Conservation (phyloP, 768 basidiomycete genomes). For the Lactifluus subvellereus region DNA sequence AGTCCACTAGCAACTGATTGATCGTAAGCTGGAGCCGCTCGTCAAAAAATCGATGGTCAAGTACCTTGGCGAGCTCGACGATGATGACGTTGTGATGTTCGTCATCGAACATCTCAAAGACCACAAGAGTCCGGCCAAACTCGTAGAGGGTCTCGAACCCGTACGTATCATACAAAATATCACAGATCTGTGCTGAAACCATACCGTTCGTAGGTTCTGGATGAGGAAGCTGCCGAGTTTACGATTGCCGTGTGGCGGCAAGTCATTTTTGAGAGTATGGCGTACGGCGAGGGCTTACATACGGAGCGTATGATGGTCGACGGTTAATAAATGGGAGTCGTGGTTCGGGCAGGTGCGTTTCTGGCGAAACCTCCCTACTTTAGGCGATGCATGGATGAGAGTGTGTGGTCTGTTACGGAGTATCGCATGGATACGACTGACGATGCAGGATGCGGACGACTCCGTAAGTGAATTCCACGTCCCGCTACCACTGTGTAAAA, state of each 20-base stretch:
- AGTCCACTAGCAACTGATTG: conserved; percentile 57
- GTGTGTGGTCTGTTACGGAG: conserved; percentile 14
- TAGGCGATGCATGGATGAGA: conserved; percentile 3
- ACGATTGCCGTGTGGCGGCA: conserved; percentile 82
- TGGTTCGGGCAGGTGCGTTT: conserved; percentile 26
- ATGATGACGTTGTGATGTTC: conserved; percentile 92
- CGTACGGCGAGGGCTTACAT: conserved; percentile 82
- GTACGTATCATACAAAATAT: conserved; percentile 43
- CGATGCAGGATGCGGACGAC: conserved; percentile 12
- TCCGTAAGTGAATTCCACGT: conserved; percentile 17
- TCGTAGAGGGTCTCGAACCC: conserved; percentile 86
- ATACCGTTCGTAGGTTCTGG: conserved; percentile 61
- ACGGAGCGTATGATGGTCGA: conserved; percentile 84
- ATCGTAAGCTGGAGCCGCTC: conserved; percentile 80
- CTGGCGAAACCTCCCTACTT: conserved; percentile 12
- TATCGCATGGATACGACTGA: conserved; percentile 1
- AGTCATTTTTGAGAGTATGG: conserved; percentile 92
- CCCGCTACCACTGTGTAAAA: conserved; percentile 17
- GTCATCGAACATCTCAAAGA: conserved; percentile 90
- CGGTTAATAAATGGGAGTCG: conserved; percentile 30
- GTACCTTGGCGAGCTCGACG: conserved; percentile 87
- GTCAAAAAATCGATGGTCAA: conserved; percentile 78
- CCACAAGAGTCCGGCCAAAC: conserved; percentile 75
- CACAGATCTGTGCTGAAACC: neutral
- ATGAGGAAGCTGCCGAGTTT: conserved; percentile 84